A percentile compares a stretch with the other conserved stretches of the same genome.
These are phyloP conservation scores for Haplographium delicatum DNA, from an alignment of 495 filamentous ascomycete genomes.

Conservation along the genomic window DNA sequence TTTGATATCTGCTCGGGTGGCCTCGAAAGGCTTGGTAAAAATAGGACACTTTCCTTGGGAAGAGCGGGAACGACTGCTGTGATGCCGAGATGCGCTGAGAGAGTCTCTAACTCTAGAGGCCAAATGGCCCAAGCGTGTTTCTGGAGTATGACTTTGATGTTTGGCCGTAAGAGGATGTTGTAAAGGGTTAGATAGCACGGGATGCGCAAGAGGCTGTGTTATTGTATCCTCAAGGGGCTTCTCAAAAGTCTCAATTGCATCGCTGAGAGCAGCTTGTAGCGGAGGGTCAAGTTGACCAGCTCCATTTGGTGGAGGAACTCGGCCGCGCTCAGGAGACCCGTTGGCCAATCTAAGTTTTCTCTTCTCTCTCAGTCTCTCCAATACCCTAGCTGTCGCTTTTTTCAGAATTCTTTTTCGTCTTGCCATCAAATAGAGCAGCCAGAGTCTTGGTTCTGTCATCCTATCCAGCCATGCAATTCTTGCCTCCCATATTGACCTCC, in stretches of 20 bases:
- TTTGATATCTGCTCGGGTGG: slow-evolving; percentile 17
- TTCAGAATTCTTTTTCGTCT: slow-evolving; percentile 19
- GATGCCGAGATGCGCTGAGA: slow-evolving; percentile 1
- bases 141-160: slow-evolving; percentile 1
- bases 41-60: slow-evolving; percentile 9
- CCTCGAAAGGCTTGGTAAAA: slow-evolving; percentile 8
- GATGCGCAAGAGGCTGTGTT: no score
- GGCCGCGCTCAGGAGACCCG: neutral
- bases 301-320: no score
- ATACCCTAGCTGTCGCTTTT: slow-evolving; percentile 1
- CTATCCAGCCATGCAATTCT: slow-evolving; percentile 18
- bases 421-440: slow-evolving; percentile 20
- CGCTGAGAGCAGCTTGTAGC: neutral
- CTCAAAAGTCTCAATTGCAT: slow-evolving; percentile 7
- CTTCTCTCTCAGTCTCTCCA: slow-evolving; percentile 12
- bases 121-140: neutral
- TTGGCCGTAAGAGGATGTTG: neutral
- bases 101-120: neutral
- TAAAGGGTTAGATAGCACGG: neutral
- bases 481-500: slow-evolving; percentile 12
- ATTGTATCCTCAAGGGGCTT: neutral
- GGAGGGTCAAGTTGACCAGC: neutral
- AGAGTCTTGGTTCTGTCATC: slow-evolving; percentile 18
- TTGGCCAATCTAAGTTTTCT: slow-evolving; percentile 1
- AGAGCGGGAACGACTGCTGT: neutral